These are phyloP conservation scores for Neofusicoccum parvum DNA, from an alignment of 2,329 filamentous ascomycete species.

Conservation along the genomic window DNA sequence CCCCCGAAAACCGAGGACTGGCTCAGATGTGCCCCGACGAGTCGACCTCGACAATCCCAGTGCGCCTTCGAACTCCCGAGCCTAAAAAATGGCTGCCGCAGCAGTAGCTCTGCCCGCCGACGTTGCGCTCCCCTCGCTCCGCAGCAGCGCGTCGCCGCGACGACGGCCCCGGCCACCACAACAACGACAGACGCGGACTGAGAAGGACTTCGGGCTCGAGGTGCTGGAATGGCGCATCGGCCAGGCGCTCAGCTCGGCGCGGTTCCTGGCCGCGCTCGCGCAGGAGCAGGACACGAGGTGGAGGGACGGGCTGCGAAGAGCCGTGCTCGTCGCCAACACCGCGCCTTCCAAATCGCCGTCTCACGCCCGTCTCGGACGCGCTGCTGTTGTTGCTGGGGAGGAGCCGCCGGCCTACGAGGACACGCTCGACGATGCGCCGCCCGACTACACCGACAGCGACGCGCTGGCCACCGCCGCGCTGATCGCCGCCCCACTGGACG, in stretches of 20 bases:
- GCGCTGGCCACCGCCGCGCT: constrained; percentile 34
- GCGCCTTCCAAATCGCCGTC: neutral
- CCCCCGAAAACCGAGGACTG: neutral
- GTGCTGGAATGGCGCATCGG: neutral
- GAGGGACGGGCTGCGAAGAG: neutral
- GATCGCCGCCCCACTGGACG: neutral
- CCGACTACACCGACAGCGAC: constrained; percentile 48
- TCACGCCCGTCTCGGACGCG: no score
- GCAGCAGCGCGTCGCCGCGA: neutral
- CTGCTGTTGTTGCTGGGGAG: no score
- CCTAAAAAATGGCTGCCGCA: constrained; percentile 5
- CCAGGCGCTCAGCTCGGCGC: neutral
- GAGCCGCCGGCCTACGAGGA: constrained; percentile 48
- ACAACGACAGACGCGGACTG: neutral
- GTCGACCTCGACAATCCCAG: neutral
- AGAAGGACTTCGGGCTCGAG: neutral
- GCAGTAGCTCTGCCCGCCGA: neutral
- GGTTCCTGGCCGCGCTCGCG: constrained; percentile 1
- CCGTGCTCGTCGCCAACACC: no score
- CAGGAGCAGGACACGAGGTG: neutral
- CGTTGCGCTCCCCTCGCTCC: neutral
- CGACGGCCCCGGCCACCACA: neutral
- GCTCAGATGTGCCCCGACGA: constrained; percentile 17
- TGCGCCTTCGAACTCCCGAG: neutral
- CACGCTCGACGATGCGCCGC: constrained; percentile 45